A percentile compares a stretch with the other conserved stretches of the same genome.
Evolutionary conservation across 306 rosid genomes (phyloP).

Genomic region (Cucumis cinereus): DNA sequence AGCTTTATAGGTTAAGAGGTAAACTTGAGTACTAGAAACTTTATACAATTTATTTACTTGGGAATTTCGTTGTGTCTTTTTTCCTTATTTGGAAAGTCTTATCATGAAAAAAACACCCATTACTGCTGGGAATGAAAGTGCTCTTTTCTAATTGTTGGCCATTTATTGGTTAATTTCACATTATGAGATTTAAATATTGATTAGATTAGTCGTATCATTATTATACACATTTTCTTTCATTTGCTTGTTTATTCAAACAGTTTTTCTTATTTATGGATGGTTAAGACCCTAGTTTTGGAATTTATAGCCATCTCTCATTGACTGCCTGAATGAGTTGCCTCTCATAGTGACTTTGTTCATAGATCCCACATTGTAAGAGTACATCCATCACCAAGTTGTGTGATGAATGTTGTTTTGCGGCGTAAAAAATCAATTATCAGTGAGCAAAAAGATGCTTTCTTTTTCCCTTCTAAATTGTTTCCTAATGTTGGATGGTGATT

Average conservation of each 20-base stretch:
- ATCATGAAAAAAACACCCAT: neutral
- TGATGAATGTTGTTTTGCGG: neutral
- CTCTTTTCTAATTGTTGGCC: neutral
- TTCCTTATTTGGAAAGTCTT: neutral
- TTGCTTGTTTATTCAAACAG: neutral
- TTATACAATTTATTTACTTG: neutral
- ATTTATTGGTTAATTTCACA: neutral
- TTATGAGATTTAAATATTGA: neutral
- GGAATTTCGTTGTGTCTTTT: neutral
- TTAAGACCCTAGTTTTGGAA: neutral
- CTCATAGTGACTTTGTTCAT: neutral
- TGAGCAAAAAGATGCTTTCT: neutral
- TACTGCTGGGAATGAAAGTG: neutral
- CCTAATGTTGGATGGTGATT: neutral
- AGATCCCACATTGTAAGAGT: neutral
- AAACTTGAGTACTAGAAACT: neutral
- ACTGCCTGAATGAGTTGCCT: neutral
- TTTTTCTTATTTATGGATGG: neutral
- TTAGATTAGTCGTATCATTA: neutral
- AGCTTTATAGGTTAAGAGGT: neutral
- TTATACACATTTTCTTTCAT: neutral
- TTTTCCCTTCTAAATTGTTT: neutral
- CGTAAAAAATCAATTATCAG: neutral
- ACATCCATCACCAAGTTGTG: neutral
- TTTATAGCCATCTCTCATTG: too few species aligned